phyloP scores from a whole-genome alignment of 2,329 filamentous ascomycete genomes.

The Aspergillus luchuensis region DNA sequence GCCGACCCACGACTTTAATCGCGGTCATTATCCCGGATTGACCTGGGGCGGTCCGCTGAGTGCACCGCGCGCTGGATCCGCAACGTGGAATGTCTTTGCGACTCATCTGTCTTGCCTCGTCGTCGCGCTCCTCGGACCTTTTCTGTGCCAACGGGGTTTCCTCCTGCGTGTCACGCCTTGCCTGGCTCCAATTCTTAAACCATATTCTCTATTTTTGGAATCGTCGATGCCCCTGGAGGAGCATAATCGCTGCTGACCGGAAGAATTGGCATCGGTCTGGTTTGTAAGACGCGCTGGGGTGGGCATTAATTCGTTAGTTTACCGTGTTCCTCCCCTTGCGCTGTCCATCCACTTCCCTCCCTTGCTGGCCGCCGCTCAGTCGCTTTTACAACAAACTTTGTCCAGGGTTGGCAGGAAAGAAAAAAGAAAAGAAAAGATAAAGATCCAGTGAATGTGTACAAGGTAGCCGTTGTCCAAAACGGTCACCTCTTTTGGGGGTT shows the following conservation, averaged over 20 bases:
- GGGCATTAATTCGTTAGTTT: conserved; percentile 12
- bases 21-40: background rate
- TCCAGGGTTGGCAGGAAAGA: no score
- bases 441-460: no score
- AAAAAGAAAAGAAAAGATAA: background rate
- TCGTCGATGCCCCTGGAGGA: conserved; percentile 4
- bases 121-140: conserved; percentile 13
- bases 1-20: conserved; percentile 3
- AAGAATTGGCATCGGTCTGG: conserved; percentile 9
- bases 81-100: conserved; percentile 24
- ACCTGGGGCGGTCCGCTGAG: background rate
- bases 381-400: background rate
- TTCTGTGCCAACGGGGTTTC: conserved; percentile 16
- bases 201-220: conserved; percentile 16
- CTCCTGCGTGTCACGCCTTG: conserved; percentile 19
- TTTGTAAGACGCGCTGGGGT: conserved; percentile 19
- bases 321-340: conserved; percentile 7
- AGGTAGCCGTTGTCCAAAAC: no score
- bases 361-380: conserved; percentile 1
- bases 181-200: conserved; percentile 14
- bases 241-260: conserved; percentile 2
- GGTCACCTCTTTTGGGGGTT: no score
- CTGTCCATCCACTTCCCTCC: conserved; percentile 6
- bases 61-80: conserved; percentile 11
- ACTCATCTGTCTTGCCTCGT: conserved; percentile 13